A percentile compares a stretch with the other conserved stretches of the same genome.
Conservation (phyloP, 2,329 filamentous ascomycete genomes). For the Escovopsis sp. region DNA sequence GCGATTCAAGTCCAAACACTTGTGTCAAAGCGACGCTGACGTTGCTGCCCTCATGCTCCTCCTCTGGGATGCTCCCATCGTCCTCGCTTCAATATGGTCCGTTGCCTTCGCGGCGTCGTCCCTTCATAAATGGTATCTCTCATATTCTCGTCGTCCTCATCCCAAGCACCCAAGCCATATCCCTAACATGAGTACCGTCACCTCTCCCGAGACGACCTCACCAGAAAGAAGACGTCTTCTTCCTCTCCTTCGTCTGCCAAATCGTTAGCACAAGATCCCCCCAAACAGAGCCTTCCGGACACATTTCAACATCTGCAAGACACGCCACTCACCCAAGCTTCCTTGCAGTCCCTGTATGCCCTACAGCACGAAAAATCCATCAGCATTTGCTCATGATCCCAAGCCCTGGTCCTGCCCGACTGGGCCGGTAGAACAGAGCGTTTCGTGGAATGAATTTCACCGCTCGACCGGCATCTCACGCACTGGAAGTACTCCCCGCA, state of each 20-base stretch:
- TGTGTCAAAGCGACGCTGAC: no score
- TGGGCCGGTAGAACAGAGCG: background rate
- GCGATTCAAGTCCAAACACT: background rate
- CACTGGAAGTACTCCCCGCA: slow-evolving; percentile 94
- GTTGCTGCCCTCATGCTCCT: background rate
- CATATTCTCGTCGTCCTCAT: background rate
- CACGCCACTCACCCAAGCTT: slow-evolving; percentile 58
- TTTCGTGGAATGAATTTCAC: no score
- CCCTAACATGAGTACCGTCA: background rate
- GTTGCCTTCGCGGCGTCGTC: background rate
- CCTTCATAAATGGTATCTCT: background rate
- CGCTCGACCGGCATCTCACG: no score
- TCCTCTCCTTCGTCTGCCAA: slow-evolving; percentile 8
- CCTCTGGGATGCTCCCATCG: background rate
- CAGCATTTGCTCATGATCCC: background rate
- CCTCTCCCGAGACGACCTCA: slow-evolving; percentile 1
- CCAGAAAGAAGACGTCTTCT: slow-evolving; percentile 9
- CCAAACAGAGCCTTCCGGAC: background rate
- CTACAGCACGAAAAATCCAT: slow-evolving; percentile 28
- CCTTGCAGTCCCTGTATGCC: slow-evolving; percentile 89
- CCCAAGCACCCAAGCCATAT: background rate
- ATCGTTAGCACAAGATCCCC: background rate
- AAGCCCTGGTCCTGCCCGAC: background rate
- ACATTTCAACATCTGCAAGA: no score
- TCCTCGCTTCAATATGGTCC: background rate